Base-by-base conservation (phyloP, 1,139 yeast species). In the Saccharomyces hybrid region DNA sequence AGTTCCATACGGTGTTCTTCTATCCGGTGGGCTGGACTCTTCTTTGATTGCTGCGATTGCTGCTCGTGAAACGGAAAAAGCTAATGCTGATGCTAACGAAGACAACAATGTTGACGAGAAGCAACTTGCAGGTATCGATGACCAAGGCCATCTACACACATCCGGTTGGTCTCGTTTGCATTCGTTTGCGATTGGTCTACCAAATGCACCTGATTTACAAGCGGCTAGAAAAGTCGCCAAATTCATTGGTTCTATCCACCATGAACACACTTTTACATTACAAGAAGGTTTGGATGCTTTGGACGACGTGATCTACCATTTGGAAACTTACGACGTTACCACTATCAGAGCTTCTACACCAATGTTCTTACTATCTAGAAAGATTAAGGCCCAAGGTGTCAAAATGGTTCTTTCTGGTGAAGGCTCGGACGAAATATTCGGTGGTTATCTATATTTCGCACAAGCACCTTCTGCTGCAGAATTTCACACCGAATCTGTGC, bases 341-440 rank as follows among this genome's bases (percentile, higher is more conserved):
- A 93, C 99, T 54, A 91, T 93, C 70, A 85, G 99, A 75, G 99
- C 99, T 41, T 91, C 98, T 13, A 93, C 99, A 49, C 99, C 99
- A 64, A 93, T 93, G 99, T 93, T 91, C 78, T 77, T 93, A 68
- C 79, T 93, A 64, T 87, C 96, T 23, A 83, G 99, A 73, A 93
- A 93, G 77, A 93, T 93, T 78, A 93, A 93, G 79, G 99, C 99
- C 54, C 98, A 91, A 75, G 99, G 98, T 73, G 96, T 93, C 67
- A 93, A 93, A 83, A 93, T 93, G 99, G 99, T 93, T 51, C 78
- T 93, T 58, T 88, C 96, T 46, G 99, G 99, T 70, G 99, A 93
- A 76, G 99, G 99, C 61, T 89, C 97, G 48, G 99, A 93, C 74
- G 99, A 93, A 78, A 85, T 93, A 72, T 93, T 93, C 71, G 99